A percentile compares a stretch with the other conserved stretches of the same genome.
These are phyloP conservation scores for Apostasia shenzhenica DNA, from an alignment of 106 monocot genomes.

Conservation along the genomic window DNA sequence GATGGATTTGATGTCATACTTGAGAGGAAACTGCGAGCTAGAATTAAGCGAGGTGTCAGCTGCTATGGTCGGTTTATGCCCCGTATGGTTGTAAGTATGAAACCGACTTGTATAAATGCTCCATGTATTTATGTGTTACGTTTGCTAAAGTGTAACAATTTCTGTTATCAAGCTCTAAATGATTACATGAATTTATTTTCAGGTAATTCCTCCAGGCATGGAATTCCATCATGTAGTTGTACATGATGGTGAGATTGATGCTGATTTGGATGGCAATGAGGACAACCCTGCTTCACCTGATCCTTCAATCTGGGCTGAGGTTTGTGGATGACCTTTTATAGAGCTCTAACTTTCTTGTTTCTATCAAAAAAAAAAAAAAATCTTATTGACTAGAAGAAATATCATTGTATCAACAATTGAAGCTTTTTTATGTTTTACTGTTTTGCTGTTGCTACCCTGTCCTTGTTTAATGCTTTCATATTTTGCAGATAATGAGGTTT, in stretches of 20 bases:
- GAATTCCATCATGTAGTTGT: conserved; percentile 70
- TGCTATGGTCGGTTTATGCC: conserved; percentile 94
- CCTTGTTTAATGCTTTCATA: neutral
- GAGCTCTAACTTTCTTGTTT: neutral
- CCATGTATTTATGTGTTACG: neutral
- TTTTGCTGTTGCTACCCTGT: neutral
- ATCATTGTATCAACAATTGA: too few relatives aligned
- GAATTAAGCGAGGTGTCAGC: conserved; percentile 91
- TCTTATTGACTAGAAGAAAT: neutral
- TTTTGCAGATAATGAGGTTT: conserved; percentile 88
- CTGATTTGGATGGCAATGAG: conserved; percentile 59
- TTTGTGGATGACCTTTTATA: conserved; percentile 4
- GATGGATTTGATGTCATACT: conserved; percentile 92
- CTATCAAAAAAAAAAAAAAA: neutral
- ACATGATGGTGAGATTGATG: conserved; percentile 64
- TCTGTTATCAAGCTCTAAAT: neutral
- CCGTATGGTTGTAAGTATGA: conserved; percentile 82
- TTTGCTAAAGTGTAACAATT: neutral
- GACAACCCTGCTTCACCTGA: conserved; percentile 61
- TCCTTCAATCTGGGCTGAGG: conserved; percentile 94
- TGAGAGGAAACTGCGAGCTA: conserved; percentile 80
- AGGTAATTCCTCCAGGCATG: conserved; percentile 98
- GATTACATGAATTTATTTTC: neutral
- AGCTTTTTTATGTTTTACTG: neutral
- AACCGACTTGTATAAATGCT: neutral